Evolutionary conservation across 1,139 yeast species (phyloP), one percentile per base, ranked within the genome.

Genomic region (Zygotorulaspora mrakii): DNA sequence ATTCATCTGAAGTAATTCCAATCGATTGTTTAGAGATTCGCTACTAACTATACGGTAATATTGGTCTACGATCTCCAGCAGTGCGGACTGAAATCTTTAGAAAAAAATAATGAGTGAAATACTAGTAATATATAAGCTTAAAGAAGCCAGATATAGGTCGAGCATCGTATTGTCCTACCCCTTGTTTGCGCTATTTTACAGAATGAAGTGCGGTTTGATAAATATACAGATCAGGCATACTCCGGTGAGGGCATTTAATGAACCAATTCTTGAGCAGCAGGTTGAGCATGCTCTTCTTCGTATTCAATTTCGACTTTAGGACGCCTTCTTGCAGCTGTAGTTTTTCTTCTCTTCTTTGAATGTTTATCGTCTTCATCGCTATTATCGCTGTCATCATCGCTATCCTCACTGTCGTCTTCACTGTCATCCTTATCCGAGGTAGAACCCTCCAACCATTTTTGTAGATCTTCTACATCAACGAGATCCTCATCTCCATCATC

Each of bases 391-490:
- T 55, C 57, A 23, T 53, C 63, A 32, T 56, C 62, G 35, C 60
- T 62, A 8, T 61, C 58, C 12, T 49, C 49, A 34, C 62, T 70
- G 21, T 55, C 56, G 18, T 46, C 52, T 16, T 64, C 67, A 17
- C 65, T 74, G 16, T 59, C 56, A 26, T 65, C 71, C 33, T 68
- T 77, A 42, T 74, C 71, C 26, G 54, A 65, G 40, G 69, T 71
- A 45, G 82, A 74, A 37, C 76, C 84, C 48, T 80, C 95, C 38
- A 89, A 73, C 96, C 96, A 88, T 63, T 77, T 80, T 65, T 88
- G 94, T 48, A 88, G 70, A 56, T 88, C 96, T 66, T 88, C 96
- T 69, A 88, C 76, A 59, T 89, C 96, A 17, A 84, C 95, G 56
- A 86, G 70, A 46, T 88, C 96, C 46, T 83, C 95, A 28, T 84